Base-by-base conservation (phyloP, 768 basidiomycete species). In the Lactifluus volemus region DNA sequence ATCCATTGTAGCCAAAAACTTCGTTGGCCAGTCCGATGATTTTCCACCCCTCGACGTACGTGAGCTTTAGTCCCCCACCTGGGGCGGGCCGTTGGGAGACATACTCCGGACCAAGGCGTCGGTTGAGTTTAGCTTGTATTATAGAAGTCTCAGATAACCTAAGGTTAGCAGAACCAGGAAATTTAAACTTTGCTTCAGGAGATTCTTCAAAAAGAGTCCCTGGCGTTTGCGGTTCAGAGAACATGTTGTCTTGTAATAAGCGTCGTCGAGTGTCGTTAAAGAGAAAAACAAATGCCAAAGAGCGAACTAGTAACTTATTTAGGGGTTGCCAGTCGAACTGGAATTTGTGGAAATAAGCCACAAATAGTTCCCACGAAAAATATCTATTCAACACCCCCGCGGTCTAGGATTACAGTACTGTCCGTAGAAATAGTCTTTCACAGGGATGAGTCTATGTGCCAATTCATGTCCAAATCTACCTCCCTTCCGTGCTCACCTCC, bases 21-120 rank as follows among this genome's bases (percentile, higher is more conserved):
- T 99, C 96, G 71, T 99, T 99, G 2, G 96, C 97, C 25, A 99
- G 80, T 69, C 95, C 96, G 73, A 99, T 97, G 41, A 94, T 86
- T 75, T 92, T 95, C 96, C 96, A 98, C 0, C 96, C 97, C 70
- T 98, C 96, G 1, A 89, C 88, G 69, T 99, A 98, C 15, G 88
- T 94, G 49, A 99, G 76, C 72, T 95, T 97, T 15, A 82, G 81
- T 4, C 89, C 91, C 45, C 88, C 89, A 17, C 86, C 88, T 2
- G 91, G 92, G 4, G 96, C 95, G 7, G 90, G 87, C 15, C 97
- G 79, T 65, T 88, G 86, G 2, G 90, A 92, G 58, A 99, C 82
- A 68, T 83, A 97, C 74, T 98, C 97, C 1, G 97, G 97, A 2
- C 97, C 97, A 19, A 99, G 84, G 67, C 88, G 90, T 73, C 85